Evolutionary conservation across 331 rosid genomes (phyloP), one percentile per base, ranked within the genome.

Genomic region (Acacia concinna): DNA sequence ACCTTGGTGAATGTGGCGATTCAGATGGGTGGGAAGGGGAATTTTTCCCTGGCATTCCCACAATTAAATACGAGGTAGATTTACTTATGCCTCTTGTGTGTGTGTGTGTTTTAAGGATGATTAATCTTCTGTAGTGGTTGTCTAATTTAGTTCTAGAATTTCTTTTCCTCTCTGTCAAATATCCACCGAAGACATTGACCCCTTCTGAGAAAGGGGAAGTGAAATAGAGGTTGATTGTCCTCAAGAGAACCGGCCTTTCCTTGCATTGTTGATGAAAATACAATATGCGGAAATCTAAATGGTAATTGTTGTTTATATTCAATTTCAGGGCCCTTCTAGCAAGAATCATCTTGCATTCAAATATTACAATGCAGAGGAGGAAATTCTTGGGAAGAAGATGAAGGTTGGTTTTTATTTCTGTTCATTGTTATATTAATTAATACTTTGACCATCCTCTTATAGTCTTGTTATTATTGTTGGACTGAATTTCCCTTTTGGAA

Each of bases 321-420:
- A 31, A 41, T 41, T 79, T 74, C 92, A 95, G 98, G 99, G 99
- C 9, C 96, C 96, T 6, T 85, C 96, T 54, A 95, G 90, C 89
- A 95, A 89, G 89, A 93, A 91, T 65, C 90, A 85, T 27, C 92
- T 95, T 63, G 78, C 99, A 20, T 95, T 34, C 84, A 95, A 87
- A 79, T 95, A 97, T 97, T 95, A 93, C 65, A 93, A 95, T 70
- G 87, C 96, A 23, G 94, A 95, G 62, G 97, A 93, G 86, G 91
- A 87, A 79, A 83, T 91, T 66, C 94, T 93, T 25, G 99, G 98
- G 82, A 95, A 89, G 91, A 95, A 90, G 84, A 95, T 93, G 99
- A 93, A 91, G 98, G 98, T 90, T 73, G 80, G 80, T 81, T 74
- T 71, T 86, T 51, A 30, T 84, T 17, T 64, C 15, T 79, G 27